A percentile compares a stretch with the other conserved stretches of the same genome.
Evolutionary conservation across 441 rosid genomes (phyloP).

Genomic region (Macaranga tanarius): DNA sequence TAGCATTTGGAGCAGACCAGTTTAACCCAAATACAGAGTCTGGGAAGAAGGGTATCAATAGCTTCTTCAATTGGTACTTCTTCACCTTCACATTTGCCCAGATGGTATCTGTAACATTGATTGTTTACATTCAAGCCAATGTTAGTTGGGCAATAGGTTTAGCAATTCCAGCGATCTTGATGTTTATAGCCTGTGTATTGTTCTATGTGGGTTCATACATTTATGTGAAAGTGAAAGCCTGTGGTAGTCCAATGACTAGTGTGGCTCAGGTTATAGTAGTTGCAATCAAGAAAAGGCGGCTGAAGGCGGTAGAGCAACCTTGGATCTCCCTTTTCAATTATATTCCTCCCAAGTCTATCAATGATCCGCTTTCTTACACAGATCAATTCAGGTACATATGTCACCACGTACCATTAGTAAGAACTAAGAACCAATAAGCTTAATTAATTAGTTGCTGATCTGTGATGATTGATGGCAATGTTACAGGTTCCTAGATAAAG

Average conservation of each 20-base stretch:
- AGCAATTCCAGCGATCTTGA: constrained; percentile 56
- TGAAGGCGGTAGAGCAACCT: constrained; percentile 48
- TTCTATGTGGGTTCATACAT: constrained; percentile 57
- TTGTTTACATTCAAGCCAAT: constrained; percentile 69
- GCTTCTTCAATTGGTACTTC: constrained; percentile 85
- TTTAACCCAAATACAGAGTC: constrained; percentile 63
- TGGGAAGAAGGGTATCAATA: constrained; percentile 64
- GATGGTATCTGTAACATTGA: constrained; percentile 58
- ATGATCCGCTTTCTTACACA: constrained; percentile 59
- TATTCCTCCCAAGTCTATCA: constrained; percentile 51
- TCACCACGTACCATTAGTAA: too few relatives aligned
- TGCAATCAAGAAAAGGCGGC: constrained; percentile 57
- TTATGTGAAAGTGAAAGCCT: constrained; percentile 65
- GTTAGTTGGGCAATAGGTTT: constrained; percentile 75
- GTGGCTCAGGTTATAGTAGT: constrained; percentile 57
- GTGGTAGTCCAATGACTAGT: constrained; percentile 68
- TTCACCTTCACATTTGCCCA: constrained; percentile 72
- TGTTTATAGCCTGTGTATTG: constrained; percentile 52
- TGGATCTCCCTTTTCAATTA: constrained; percentile 48
- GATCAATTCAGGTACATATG: constrained; percentile 62
- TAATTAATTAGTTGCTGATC: not conserved
- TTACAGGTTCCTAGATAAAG: constrained; percentile 65
- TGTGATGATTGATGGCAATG: not conserved
- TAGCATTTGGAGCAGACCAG: constrained; percentile 83
- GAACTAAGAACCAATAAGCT: too few relatives aligned